Conservation (phyloP, 2,329 filamentous ascomycete species). For the Aspergillus aculeatinus region DNA sequence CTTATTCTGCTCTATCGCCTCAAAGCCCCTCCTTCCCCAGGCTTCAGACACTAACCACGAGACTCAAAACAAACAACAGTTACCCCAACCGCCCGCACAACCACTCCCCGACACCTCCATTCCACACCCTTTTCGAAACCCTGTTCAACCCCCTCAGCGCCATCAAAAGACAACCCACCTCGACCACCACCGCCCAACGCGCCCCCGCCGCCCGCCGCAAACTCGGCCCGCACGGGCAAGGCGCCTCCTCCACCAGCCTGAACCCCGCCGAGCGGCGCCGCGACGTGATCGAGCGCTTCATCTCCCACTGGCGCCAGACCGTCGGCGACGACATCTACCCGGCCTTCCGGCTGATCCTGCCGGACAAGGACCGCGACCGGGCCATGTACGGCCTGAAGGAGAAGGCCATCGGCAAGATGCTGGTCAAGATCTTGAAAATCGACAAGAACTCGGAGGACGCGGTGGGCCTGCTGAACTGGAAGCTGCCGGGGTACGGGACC, state of each 20-base stretch:
- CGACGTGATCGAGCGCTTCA: constrained; percentile 81
- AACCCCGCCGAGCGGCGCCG: constrained; percentile 76
- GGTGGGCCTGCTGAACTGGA: constrained; percentile 85
- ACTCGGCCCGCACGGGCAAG: constrained; percentile 57
- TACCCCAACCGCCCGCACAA: constrained; percentile 84
- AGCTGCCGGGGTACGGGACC: constrained; percentile 70
- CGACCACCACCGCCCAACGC: constrained; percentile 54
- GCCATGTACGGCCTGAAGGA: constrained; percentile 95
- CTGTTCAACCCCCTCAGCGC: constrained; percentile 81
- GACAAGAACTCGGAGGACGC: constrained; percentile 87
- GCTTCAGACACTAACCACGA: not conserved
- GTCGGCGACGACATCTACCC: constrained; percentile 93
- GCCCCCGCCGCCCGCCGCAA: constrained; percentile 54
- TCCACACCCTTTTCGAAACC: constrained; percentile 72
- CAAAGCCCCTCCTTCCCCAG: no score
- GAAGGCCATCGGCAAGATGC: constrained; percentile 79
- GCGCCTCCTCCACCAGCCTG: constrained; percentile 43
- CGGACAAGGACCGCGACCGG: constrained; percentile 87
- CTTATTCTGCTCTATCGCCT: no score
- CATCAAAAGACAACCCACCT: constrained; percentile 67
- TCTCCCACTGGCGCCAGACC: constrained; percentile 79
- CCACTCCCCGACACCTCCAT: constrained; percentile 73
- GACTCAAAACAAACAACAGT: constrained; percentile 42
- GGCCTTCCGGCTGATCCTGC: constrained; percentile 84
- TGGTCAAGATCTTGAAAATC: constrained; percentile 92